Conservation (phyloP, 1,139 yeast species). For the Blastobotrys serpentis region DNA sequence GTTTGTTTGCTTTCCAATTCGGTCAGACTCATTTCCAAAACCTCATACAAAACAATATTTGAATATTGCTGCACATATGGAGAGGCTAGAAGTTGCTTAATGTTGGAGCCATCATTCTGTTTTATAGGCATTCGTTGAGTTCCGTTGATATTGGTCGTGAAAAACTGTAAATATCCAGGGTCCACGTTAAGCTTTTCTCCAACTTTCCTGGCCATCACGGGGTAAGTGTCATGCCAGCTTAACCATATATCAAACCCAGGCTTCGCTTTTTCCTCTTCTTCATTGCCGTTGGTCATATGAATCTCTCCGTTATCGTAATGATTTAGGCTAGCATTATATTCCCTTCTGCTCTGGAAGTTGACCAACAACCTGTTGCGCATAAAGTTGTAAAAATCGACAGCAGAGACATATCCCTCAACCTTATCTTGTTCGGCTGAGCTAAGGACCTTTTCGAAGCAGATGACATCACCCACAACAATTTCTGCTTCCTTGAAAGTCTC, state of each 20-base stretch:
- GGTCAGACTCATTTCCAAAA: slow-evolving; percentile 66
- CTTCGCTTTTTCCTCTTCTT: slow-evolving; percentile 46
- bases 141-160: slow-evolving; percentile 39
- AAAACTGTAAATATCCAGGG: slow-evolving; percentile 62
- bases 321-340: slow-evolving; percentile 18
- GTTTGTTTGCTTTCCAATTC: slow-evolving; percentile 77
- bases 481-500: slow-evolving; percentile 62
- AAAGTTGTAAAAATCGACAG: slow-evolving; percentile 59
- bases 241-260: slow-evolving; percentile 64
- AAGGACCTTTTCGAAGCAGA: slow-evolving; percentile 52
- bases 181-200: slow-evolving; percentile 55
- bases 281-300: slow-evolving; percentile 13
- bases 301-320: slow-evolving; percentile 16
- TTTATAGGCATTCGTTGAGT: slow-evolving; percentile 41
- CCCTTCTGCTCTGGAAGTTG: slow-evolving; percentile 50
- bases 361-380: slow-evolving; percentile 67
- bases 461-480: slow-evolving; percentile 74
- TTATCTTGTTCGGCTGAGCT: slow-evolving; percentile 25
- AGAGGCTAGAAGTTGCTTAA: slow-evolving; percentile 46
- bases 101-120: slow-evolving; percentile 25
- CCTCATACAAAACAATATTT: slow-evolving; percentile 55
- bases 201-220: slow-evolving; percentile 58
- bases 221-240: slow-evolving; percentile 57
- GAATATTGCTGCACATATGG: slow-evolving; percentile 41
- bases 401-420: slow-evolving; percentile 34